Evolutionary conservation across 2,329 filamentous ascomycete species (phyloP), one percentile per base, ranked within the genome.

Genomic region (Rutstroemia sp.): DNA sequence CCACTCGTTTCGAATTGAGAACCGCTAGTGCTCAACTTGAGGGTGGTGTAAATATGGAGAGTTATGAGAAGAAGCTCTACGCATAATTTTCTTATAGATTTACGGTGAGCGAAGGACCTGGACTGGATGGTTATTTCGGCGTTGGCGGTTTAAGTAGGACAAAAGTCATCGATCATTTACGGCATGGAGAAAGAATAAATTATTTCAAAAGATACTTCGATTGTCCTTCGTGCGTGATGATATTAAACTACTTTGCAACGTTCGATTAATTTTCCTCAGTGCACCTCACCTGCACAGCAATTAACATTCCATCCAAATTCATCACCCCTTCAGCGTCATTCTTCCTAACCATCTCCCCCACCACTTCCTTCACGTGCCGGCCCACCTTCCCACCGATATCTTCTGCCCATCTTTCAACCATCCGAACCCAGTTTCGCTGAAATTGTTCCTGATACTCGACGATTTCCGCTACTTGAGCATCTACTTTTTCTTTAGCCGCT

Each of bases 61-160:
- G 89, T 72, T 97, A 95, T 72, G 94, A 97, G 80, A 99, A 99
- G 88, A 99, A 97, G 83, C 87, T 99, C 65, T 99, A 95, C 76
- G 90, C 91, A 68, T 96, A 84, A 57, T 51, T 12, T 44, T 51
- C 34, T 44, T 17, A 38, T 19, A 27, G 42, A 21, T 55, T 17
- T 21, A 8, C 21, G 14, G 16, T 23, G 10, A 45, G n/a, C n/a
- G 21, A 45, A 45, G 9, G 5, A 14, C 7, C 12, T 45, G 42
- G 42, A 19, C 23, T 17, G 21, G 19, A 14, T 10, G 17, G 16
- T 17, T 25, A 37, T 53, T 34, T 46, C 57, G 34, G 51, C 54
- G 30, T 45, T 45, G 42, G n/a, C 10, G 19, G 19, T 45, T 45
- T 14, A 45, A 21, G 19, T 45, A 45, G 42, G 42, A 21, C 7